A percentile compares a stretch with the other conserved stretches of the same genome.
Conservation (phyloP, 176 grass and related monocot genomes). For the Avena insularis region DNA sequence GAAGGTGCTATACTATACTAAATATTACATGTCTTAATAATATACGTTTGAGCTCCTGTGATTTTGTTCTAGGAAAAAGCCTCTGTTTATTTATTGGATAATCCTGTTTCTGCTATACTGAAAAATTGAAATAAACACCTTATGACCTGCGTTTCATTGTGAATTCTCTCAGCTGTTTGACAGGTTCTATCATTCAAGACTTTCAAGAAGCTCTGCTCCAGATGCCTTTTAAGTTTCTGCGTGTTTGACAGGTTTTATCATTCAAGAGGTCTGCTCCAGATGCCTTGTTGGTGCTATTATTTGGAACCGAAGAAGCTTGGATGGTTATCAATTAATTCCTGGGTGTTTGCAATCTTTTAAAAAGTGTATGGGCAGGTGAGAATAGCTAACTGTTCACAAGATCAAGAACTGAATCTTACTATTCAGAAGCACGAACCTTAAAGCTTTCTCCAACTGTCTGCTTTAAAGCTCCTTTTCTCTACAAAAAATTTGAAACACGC, state of each 20-base stretch:
- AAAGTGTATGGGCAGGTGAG: background rate
- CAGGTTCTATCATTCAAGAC: slow-evolving; percentile 58
- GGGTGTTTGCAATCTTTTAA: background rate
- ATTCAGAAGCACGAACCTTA: background rate
- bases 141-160: background rate
- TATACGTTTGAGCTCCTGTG: background rate
- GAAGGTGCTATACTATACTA: too few species aligned
- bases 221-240: background rate
- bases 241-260: slow-evolving; percentile 55
- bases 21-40: background rate
- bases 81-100: background rate
- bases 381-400: background rate
- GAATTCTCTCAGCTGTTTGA: slow-evolving; percentile 19
- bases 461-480: background rate
- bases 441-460: background rate
- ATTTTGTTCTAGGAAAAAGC: background rate
- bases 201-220: background rate
- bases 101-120: background rate
- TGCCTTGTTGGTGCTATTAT: background rate
- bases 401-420: background rate
- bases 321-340: background rate
- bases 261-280: slow-evolving; percentile 9
- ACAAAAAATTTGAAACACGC: background rate
- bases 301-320: background rate
- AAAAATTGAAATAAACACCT: slow-evolving; percentile 13